These are phyloP conservation scores for Peltaster fructicola DNA, from an alignment of 2,329 filamentous ascomycete genomes.

Conservation along the genomic window DNA sequence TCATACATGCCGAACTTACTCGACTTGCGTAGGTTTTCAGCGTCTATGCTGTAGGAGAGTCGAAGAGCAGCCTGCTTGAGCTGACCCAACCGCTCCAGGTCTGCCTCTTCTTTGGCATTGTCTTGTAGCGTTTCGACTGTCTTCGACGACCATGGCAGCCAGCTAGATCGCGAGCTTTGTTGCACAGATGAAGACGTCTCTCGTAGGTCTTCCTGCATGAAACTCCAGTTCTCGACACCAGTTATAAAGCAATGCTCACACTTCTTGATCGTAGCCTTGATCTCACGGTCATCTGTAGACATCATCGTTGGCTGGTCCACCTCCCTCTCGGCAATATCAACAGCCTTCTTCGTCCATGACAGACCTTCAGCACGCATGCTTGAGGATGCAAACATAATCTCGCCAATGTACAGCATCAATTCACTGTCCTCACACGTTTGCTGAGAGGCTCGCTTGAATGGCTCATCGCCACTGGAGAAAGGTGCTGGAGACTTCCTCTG, in stretches of 20 bases:
- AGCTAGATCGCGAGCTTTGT: no score
- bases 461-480: constrained; percentile 49
- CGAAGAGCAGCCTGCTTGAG: no score
- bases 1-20: no score
- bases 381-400: constrained; percentile 65
- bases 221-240: constrained; percentile 64
- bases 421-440: constrained; percentile 65
- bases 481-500: constrained; percentile 44
- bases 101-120: no score
- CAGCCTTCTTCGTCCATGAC: constrained; percentile 77
- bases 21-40: no score
- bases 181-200: no score
- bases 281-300: constrained; percentile 8
- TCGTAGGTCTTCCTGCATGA: no score
- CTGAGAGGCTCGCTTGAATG: constrained; percentile 39
- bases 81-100: no score
- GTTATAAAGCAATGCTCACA: constrained; percentile 64
- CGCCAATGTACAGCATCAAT: constrained; percentile 77
- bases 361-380: constrained; percentile 45
- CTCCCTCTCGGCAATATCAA: constrained; percentile 53
- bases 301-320: constrained; percentile 12
- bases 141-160: no score
- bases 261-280: constrained; percentile 32
- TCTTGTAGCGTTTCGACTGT: no score
- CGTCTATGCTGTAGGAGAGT: no score